A percentile compares a stretch with the other conserved stretches of the same genome.
Conservation (phyloP, 2,329 filamentous ascomycete species). For the Epichloe elymi region DNA sequence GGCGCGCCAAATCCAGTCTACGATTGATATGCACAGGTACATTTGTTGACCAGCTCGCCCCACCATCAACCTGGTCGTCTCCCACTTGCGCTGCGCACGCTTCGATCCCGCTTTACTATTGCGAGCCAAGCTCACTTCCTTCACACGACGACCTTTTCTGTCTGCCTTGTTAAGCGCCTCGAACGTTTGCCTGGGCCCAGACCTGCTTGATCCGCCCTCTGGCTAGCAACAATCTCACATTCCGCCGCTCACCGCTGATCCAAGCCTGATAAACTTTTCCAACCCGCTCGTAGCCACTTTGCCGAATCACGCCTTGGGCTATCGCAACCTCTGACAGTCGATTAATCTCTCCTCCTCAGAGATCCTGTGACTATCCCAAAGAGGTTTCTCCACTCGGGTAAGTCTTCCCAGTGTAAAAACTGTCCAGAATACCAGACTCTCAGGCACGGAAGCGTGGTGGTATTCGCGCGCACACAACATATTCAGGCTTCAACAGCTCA, state of each 20-base stretch:
- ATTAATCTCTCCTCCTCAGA: not conserved
- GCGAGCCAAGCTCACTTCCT: not conserved
- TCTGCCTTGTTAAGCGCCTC: not conserved
- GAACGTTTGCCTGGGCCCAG: not conserved
- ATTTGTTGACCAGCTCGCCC: not conserved
- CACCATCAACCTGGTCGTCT: constrained; percentile 1
- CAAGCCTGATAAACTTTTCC: not conserved
- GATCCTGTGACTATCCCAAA: not conserved
- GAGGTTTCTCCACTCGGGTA: not conserved
- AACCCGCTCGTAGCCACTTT: constrained; percentile 1
- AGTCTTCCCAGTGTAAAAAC: not conserved
- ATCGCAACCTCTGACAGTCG: not conserved
- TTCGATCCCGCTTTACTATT: not conserved
- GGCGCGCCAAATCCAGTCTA: not conserved
- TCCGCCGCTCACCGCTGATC: constrained; percentile 3
- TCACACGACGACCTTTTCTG: not conserved
- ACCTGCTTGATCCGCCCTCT: not conserved
- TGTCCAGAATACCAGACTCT: not conserved
- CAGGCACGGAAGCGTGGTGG: not conserved
- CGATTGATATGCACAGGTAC: not conserved
- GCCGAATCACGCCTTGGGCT: not conserved
- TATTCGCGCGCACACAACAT: not conserved
- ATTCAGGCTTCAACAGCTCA: constrained; percentile 15
- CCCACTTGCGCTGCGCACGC: not conserved
- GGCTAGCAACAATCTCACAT: not conserved